Conservation (phyloP, 2,329 filamentous ascomycete genomes). For the Aspergillus flavus region DNA sequence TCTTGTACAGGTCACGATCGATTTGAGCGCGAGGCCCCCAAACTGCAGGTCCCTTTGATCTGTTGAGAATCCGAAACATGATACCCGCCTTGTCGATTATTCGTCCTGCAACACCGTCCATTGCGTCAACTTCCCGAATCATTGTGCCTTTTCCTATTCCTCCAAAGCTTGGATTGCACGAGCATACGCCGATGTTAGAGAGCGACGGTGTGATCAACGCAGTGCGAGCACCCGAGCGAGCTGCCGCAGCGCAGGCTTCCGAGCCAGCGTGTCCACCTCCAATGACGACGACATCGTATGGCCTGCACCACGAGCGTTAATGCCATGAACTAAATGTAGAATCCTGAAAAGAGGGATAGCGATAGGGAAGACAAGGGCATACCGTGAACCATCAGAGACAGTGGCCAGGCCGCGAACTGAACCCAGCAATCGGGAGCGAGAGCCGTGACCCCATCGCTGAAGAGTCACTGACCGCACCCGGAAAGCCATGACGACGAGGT, state of each 20-base stretch:
- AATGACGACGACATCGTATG: constrained; percentile 91
- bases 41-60: constrained; percentile 88
- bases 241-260: constrained; percentile 89
- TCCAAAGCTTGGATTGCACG: constrained; percentile 95
- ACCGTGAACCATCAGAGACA: constrained; percentile 42
- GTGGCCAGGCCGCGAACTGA: constrained; percentile 41
- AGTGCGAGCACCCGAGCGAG: constrained; percentile 83
- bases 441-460: constrained; percentile 29
- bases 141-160: constrained; percentile 99
- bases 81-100: constrained; percentile 92
- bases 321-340: neutral
- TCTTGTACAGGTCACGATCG: constrained; percentile 84
- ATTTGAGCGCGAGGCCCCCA: constrained; percentile 98
- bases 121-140: constrained; percentile 88
- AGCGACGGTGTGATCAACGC: constrained; percentile 85
- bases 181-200: constrained; percentile 90
- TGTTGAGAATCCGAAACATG: constrained; percentile 90
- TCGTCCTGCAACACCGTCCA: constrained; percentile 85
- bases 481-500: constrained; percentile 35
- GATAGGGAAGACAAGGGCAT: constrained; percentile 16
- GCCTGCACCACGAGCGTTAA: constrained; percentile 45
- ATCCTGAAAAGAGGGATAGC: neutral
- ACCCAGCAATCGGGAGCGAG: constrained; percentile 23
- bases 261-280: constrained; percentile 94
- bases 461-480: constrained; percentile 33